A percentile compares a stretch with the other conserved stretches of the same genome.
These are phyloP conservation scores for Bathelium albidoporum DNA, from an alignment of 495 filamentous ascomycete genomes.

Conservation along the genomic window DNA sequence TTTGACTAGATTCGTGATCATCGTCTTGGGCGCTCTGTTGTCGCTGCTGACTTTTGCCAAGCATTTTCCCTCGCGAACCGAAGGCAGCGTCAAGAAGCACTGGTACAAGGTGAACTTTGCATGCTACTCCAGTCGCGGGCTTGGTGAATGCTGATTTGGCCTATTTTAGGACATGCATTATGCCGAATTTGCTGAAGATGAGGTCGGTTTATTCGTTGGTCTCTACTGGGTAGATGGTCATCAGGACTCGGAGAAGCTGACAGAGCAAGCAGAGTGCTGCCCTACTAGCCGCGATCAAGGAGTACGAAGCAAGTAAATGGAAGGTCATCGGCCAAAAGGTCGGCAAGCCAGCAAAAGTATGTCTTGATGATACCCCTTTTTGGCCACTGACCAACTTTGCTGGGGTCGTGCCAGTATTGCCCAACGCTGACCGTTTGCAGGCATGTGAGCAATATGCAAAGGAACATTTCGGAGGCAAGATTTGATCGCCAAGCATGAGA, in stretches of 20 bases:
- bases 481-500: constrained; percentile 24
- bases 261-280: constrained; percentile 56
- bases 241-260: constrained; percentile 17
- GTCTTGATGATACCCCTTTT: constrained; percentile 8
- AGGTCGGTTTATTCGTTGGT: constrained; percentile 50
- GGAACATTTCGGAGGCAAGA: constrained; percentile 69
- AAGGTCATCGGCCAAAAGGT: constrained; percentile 93
- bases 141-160: constrained; percentile 12
- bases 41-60: constrained; percentile 25
- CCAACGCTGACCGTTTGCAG: constrained; percentile 31
- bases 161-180: constrained; percentile 85
- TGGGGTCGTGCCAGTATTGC: constrained; percentile 10
- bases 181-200: constrained; percentile 95
- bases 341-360: constrained; percentile 92
- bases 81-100: constrained; percentile 98
- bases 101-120: constrained; percentile 80
- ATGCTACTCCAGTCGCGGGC: not conserved
- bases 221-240: constrained; percentile 10
- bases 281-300: constrained; percentile 87
- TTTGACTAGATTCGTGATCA: not conserved
- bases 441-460: constrained; percentile 98
- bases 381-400: not conserved
- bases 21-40: not conserved
- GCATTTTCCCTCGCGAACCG: constrained; percentile 87
- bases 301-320: constrained; percentile 98